A percentile compares a stretch with the other conserved stretches of the same genome.
These are phyloP conservation scores for Mycosphaerella sp. DNA, from an alignment of 2,329 filamentous ascomycete species.

Conservation along the genomic window DNA sequence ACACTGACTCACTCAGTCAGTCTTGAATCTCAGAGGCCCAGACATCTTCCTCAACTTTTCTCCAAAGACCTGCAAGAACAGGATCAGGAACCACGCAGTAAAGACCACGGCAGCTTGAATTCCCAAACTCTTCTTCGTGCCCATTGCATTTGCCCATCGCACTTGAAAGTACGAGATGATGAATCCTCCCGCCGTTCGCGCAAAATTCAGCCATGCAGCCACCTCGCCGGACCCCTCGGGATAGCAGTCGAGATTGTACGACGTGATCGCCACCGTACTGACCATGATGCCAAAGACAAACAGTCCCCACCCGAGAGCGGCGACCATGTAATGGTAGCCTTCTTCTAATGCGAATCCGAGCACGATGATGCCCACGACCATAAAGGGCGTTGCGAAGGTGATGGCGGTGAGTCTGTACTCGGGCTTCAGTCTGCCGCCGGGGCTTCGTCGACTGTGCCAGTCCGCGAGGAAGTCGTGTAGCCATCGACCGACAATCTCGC, in stretches of 20 bases:
- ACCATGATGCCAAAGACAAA: constrained; percentile 16
- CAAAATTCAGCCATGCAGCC: constrained; percentile 14
- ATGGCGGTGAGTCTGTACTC: constrained; percentile 14
- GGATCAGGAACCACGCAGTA: neutral
- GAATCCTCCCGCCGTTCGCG: constrained; percentile 12
- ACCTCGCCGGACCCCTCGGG: constrained; percentile 10
- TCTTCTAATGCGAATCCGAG: constrained; percentile 10
- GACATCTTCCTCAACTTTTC: neutral
- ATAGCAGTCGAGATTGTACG: constrained; percentile 15
- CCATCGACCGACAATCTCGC: constrained; percentile 27
- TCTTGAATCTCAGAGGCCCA: neutral
- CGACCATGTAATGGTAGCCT: constrained; percentile 9
- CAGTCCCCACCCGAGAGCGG: constrained; percentile 12
- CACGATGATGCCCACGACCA: constrained; percentile 9
- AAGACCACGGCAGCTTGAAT: constrained; percentile 9
- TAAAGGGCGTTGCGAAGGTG: constrained; percentile 7
- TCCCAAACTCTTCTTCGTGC: constrained; percentile 13
- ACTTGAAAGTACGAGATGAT: constrained; percentile 14
- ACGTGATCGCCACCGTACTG: constrained; percentile 9
- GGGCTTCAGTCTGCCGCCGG: constrained; percentile 3
- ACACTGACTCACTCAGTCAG: neutral
- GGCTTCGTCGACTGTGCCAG: neutral
- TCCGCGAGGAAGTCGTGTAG: constrained; percentile 27
- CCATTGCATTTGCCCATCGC: constrained; percentile 11
- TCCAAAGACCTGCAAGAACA: neutral